Evolutionary conservation across 257 asterid genomes (phyloP).

Genomic region (Solanum tarapatanum): DNA sequence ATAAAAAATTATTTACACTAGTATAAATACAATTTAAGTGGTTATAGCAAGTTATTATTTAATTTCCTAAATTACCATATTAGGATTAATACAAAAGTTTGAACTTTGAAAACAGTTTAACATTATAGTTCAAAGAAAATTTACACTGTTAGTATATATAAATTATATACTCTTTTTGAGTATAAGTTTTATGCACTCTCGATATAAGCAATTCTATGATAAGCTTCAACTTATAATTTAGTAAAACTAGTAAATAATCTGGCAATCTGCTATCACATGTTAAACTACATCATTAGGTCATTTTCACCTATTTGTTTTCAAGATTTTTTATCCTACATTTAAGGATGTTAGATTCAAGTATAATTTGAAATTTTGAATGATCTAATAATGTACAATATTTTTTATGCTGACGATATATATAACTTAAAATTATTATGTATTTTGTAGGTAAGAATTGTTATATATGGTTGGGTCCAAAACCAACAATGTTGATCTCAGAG

Average conservation of each 20-base stretch:
- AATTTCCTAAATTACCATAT: neutral
- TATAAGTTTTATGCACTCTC: neutral
- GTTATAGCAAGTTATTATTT: neutral
- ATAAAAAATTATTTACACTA: neutral
- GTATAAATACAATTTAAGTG: neutral
- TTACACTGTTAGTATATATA: too few relatives aligned
- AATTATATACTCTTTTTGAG: too few relatives aligned
- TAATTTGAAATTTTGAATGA: neutral
- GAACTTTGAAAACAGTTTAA: neutral
- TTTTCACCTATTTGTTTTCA: too few relatives aligned
- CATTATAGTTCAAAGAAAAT: too few relatives aligned
- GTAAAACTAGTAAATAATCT: too few relatives aligned
- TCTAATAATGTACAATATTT: neutral
- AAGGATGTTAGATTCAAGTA: neutral
- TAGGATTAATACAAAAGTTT: neutral
- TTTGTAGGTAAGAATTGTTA: conserved; percentile 19
- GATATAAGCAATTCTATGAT: neutral
- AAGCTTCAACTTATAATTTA: neutral
- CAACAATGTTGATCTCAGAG: conserved; percentile 13
- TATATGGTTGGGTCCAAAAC: conserved; percentile 32
- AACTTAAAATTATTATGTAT: neutral
- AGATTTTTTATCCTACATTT: neutral
- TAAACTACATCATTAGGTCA: neutral
- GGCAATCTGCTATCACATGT: neutral
- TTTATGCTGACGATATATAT: neutral